Evolutionary conservation across 805 yeast genomes (phyloP).

Genomic region (Nakazawaea wyomingensis): DNA sequence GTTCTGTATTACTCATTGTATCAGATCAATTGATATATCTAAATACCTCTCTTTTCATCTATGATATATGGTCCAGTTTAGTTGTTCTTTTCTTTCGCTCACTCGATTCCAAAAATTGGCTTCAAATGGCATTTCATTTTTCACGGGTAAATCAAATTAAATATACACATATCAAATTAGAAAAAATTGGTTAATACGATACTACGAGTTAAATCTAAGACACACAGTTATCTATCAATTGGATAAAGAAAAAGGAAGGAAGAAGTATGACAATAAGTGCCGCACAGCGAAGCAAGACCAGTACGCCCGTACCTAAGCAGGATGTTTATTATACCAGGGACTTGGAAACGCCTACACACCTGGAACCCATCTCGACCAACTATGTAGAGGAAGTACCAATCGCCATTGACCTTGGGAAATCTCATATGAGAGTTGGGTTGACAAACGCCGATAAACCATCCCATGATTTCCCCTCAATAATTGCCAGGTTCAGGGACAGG

Average conservation of each 20-base stretch:
- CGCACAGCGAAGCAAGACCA: not conserved
- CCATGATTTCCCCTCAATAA: conserved; percentile 61
- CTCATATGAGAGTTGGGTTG: conserved; percentile 54
- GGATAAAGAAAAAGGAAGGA: too few species aligned
- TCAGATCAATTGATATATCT: too few species aligned
- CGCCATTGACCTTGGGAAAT: conserved; percentile 82
- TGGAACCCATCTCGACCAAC: conserved; percentile 43
- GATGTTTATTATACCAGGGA: conserved; percentile 38
- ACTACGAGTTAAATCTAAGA: too few species aligned
- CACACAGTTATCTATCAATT: too few species aligned
- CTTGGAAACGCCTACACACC: conserved; percentile 26
- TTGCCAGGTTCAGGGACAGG: conserved; percentile 77
- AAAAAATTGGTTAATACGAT: too few species aligned
- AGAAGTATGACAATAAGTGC: not conserved
- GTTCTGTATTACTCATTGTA: conserved; percentile 3
- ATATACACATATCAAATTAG: not conserved
- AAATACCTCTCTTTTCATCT: not conserved
- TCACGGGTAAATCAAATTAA: not conserved
- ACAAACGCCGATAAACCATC: conserved; percentile 43
- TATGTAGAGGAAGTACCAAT: conserved; percentile 64
- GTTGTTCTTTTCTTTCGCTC: not conserved
- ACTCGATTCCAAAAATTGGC: too few species aligned
- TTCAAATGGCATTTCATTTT: too few species aligned
- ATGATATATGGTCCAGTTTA: not conserved
- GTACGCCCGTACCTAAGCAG: conserved; percentile 30